Base-by-base conservation (phyloP, 257 asterid species). In the Linderniella brevidens region DNA sequence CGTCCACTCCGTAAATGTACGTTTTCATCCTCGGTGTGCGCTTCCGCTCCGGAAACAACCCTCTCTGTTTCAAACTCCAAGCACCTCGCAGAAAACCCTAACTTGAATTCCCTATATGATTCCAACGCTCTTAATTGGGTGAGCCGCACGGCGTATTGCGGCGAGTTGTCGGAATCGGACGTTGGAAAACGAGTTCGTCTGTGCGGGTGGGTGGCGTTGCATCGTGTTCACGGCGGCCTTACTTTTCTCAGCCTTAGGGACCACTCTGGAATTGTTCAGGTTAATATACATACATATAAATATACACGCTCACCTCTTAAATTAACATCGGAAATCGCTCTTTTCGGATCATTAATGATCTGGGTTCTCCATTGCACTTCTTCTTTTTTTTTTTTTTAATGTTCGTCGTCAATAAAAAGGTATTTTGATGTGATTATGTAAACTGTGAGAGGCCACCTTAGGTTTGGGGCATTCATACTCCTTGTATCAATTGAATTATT, bases 191-290 rank as follows among this genome's bases (percentile, higher is more conserved):
- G 92, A 49, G 96, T 90, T 54, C 72, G 86, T 40, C 79, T 90
- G 8, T 85, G 99, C 48, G 96, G 98, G 32, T 90, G 99, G 99
- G 99, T 85, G 57, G 99, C 96, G 46, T 82, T 85, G 53, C 96
- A 85, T 58, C 92, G 99, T n/a, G 65, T 79, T 53, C 96, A 90
- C 37, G 96, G 99, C 18, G 83, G 94, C 12, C 93, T 90, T 61
- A 81, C 96, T 51, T 90, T 90, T 44, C 41, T 90, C 7, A 77
- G 71, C 59, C 94, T 90, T 29, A 86, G 99, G 4, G 99, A 90
- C 64, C 86, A 85, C 54, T 72, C 96, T 37, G 96, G 96, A 55
- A 70, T 73, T 44, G 79, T 85, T 46, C 98, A 90, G 98, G 98
- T 88, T 49, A 12, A 35, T 1, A 29, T 11, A 10, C 13, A 39